Percentiles rank a stretch among this genome's conserved stretches.
These are phyloP conservation scores for Hanseniaspora lindneri DNA, from an alignment of 805 yeast genomes.

Conservation along the genomic window DNA sequence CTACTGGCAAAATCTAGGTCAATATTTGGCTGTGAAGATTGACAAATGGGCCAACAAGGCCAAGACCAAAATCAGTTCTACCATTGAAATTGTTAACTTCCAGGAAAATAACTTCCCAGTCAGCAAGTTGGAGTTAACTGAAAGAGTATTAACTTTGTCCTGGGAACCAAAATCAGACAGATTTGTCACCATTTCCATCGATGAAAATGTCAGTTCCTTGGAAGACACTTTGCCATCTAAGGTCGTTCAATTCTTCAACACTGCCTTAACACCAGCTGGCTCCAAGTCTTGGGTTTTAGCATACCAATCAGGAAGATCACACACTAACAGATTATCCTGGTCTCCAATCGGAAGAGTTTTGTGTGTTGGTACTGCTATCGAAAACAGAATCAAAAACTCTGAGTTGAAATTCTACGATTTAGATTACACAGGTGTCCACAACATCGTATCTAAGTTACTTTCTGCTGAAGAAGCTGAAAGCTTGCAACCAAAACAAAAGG, in stretches of 20 bases:
- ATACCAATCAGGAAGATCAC: slow-evolving; percentile 47
- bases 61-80: slow-evolving; percentile 80
- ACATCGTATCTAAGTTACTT: slow-evolving; percentile 17
- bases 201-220: slow-evolving; percentile 35
- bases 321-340: slow-evolving; percentile 67
- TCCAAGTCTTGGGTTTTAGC: slow-evolving; percentile 49
- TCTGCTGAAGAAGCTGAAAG: slow-evolving; percentile 4
- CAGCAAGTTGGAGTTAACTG: slow-evolving; percentile 85
- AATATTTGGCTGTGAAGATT: slow-evolving; percentile 80
- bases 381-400: slow-evolving; percentile 36
- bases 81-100: slow-evolving; percentile 80
- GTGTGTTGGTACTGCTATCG: slow-evolving; percentile 37
- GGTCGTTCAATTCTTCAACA: slow-evolving; percentile 56
- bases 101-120: slow-evolving; percentile 87
- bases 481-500: slow-evolving; percentile 23
- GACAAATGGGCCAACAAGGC: slow-evolving; percentile 91
- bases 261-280: slow-evolving; percentile 28
- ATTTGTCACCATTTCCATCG: slow-evolving; percentile 64
- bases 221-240: slow-evolving; percentile 58
- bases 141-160: slow-evolving; percentile 72
- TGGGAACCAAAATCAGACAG: slow-evolving; percentile 95
- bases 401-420: slow-evolving; percentile 78
- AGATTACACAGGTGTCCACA: slow-evolving; percentile 60
- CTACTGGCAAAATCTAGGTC: slow-evolving; percentile 88
- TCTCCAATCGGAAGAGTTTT: slow-evolving; percentile 89